phyloP scores from a whole-genome alignment of 192 early-diverging fungal genomes.

The Entophlyctis luteolus region DNA sequence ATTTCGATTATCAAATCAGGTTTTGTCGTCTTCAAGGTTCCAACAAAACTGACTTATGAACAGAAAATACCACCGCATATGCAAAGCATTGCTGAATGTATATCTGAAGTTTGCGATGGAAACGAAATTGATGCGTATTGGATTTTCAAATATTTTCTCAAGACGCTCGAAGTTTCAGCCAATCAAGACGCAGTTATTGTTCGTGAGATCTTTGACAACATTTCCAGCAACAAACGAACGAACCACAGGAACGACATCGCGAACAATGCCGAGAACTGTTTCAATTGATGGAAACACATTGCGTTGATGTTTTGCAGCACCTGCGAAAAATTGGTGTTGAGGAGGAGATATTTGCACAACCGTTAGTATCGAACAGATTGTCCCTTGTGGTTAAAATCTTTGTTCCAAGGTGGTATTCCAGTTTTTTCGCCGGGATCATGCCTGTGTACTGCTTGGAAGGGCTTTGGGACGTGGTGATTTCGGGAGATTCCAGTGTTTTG shows the following conservation, averaged over 20 bases:
- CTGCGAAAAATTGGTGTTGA: conserved; percentile 9
- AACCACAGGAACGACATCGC: conserved; percentile 18
- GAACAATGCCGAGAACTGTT: conserved; percentile 22
- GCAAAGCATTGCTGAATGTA: conserved; percentile 28
- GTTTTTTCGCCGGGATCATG: conserved; percentile 34
- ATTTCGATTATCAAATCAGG: too few relatives aligned
- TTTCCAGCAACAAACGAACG: too few relatives aligned
- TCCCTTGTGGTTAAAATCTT: background rate
- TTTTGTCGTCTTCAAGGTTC: too few relatives aligned
- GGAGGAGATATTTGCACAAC: background rate
- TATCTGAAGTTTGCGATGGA: conserved; percentile 44
- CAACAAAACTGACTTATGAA: too few relatives aligned
- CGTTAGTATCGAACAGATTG: background rate
- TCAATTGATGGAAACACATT: conserved; percentile 31
- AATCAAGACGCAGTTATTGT: background rate
- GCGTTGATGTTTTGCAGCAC: conserved; percentile 19
- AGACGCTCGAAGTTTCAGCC: conserved; percentile 3
- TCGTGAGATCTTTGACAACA: too few relatives aligned
- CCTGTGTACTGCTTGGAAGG: conserved; percentile 36
- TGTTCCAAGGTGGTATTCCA: conserved; percentile 34
- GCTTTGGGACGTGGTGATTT: conserved; percentile 37
- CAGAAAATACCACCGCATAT: conserved; percentile 19
- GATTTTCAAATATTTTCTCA: conserved; percentile 36
- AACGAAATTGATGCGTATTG: conserved; percentile 43
- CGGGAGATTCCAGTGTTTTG: conserved; percentile 29